phyloP scores from a whole-genome alignment of 2,329 filamentous ascomycete species.

The Diaporthe batatas region DNA sequence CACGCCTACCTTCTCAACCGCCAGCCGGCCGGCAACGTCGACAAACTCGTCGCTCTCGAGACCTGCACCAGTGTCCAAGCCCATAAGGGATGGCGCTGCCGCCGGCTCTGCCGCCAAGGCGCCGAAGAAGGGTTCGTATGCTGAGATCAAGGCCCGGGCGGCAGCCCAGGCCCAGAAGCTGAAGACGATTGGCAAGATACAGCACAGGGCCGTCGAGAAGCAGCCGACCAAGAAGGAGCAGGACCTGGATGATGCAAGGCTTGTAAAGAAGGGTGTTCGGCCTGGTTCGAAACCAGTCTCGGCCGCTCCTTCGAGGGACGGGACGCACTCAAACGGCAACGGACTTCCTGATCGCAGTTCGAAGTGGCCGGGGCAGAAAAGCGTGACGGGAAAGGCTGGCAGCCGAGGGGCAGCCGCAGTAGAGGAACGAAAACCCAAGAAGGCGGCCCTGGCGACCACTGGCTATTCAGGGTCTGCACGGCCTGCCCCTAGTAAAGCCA shows the following conservation, averaged over 20 bases:
- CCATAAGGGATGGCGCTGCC: slow-evolving; percentile 53
- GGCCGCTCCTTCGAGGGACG: slow-evolving; percentile 41
- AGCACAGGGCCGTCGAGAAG: slow-evolving; percentile 80
- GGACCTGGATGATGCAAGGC: slow-evolving; percentile 57
- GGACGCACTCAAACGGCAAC: slow-evolving; percentile 38
- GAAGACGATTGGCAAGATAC: slow-evolving; percentile 77
- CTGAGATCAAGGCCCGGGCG: slow-evolving; percentile 80
- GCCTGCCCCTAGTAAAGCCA: slow-evolving; percentile 59
- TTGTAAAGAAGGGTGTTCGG: slow-evolving; percentile 43
- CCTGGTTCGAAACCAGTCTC: slow-evolving; percentile 32
- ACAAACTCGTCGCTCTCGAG: slow-evolving; percentile 21
- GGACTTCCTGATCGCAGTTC: slow-evolving; percentile 33
- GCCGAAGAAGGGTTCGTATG: slow-evolving; percentile 80
- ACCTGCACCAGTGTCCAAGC: slow-evolving; percentile 7
- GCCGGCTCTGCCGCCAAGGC: slow-evolving; percentile 50
- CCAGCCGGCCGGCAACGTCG: slow-evolving; percentile 20
- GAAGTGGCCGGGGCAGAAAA: slow-evolving; percentile 32
- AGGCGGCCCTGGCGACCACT: slow-evolving; percentile 72
- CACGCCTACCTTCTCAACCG: slow-evolving; percentile 30
- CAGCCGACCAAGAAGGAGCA: slow-evolving; percentile 69
- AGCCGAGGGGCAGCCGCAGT: slow-evolving; percentile 48
- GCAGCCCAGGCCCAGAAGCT: slow-evolving; percentile 73
- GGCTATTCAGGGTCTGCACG: slow-evolving; percentile 76
- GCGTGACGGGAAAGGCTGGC: slow-evolving; percentile 43
- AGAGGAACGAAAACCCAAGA: slow-evolving; percentile 71